A percentile compares a stretch with the other conserved stretches of the same genome.
These are phyloP conservation scores for Thuidium tamariscinum DNA, from an alignment of 225 moss, liverwort and hornwort genomes.

Conservation along the genomic window DNA sequence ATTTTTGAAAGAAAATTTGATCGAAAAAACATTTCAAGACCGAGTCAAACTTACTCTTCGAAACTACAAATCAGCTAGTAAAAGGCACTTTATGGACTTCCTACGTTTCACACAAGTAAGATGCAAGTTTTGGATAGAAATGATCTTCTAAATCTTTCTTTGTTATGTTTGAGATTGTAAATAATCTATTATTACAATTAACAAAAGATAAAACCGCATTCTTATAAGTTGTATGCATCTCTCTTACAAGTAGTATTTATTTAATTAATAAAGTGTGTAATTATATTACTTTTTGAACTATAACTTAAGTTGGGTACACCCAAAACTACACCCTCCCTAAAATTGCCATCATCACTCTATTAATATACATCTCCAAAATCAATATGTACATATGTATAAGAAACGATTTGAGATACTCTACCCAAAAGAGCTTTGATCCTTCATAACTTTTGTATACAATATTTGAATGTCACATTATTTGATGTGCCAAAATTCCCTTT, in stretches of 20 bases:
- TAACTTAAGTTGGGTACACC: not conserved
- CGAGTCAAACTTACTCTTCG: not conserved
- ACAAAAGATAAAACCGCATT: not conserved
- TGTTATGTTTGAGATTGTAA: not conserved
- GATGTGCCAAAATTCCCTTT: not conserved
- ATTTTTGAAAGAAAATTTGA: not conserved
- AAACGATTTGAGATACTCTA: not conserved
- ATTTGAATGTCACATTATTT: not conserved
- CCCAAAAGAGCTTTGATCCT: not conserved
- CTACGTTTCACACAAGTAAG: not conserved
- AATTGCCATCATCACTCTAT: not conserved
- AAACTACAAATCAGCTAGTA: not conserved
- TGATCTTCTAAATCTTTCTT: not conserved
- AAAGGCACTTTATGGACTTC: not conserved
- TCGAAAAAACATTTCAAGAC: not conserved
- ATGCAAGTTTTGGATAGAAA: not conserved
- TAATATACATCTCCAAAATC: not conserved
- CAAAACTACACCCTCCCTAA: fast-evolving
- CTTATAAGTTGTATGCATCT: not conserved
- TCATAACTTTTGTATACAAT: not conserved
- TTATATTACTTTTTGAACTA: not conserved
- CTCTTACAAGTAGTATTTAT: not conserved
- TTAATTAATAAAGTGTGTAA: fast-evolving
- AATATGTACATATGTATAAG: not conserved
- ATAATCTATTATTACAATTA: not conserved